Base-by-base conservation (phyloP, 2,329 filamentous ascomycete genomes). In the Acephala macrosclerotiorum region DNA sequence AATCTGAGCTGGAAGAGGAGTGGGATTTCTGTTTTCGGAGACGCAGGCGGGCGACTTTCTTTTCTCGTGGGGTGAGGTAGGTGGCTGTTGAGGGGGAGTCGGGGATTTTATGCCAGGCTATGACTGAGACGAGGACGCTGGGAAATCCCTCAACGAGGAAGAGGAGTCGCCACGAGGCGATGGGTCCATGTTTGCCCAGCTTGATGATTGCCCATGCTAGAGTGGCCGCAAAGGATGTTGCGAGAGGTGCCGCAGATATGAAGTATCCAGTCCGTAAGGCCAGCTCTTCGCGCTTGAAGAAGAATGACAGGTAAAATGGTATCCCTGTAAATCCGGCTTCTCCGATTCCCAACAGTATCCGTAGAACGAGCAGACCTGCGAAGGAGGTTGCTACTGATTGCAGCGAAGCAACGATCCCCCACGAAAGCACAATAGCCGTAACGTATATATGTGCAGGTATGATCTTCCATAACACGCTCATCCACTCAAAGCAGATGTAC, bases 101-200 rank as follows among this genome's bases (percentile, higher is more conserved):
- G 0, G 94, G 93, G 59, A 97, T 88, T 74, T 90, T 81, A 61
- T 83, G 82, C 89, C 89, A 97, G 14, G 92, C 91, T 68, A 90
- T 83, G 0, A 91, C 87, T 6, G 92, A 89, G 14, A 92, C 86
- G 9, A 97, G 68, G 51, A 96, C 85, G 29, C 91, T 93, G 1
- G 94, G 94, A 66, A 96, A 95, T 1, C 93, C 94, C 77, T 97
- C 94, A 14, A 95, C 72, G 8, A 97, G 83, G 74, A 97, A 96
- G 33, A 97, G 83, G 1, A 94, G 84, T n/a, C 94, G 86, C 94
- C 94, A 97, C 3, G 91, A 88, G 0, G 92, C 91, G 58, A 97
- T 89, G 18, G 91, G 91, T 1, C 86, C 82, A 66, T 83, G 74
- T 57, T 86, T 80, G 59, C 88, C 92, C 16, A 93, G 73, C 72